phyloP scores from a whole-genome alignment of 148 eudicot genomes.

The Cornus kousa region DNA sequence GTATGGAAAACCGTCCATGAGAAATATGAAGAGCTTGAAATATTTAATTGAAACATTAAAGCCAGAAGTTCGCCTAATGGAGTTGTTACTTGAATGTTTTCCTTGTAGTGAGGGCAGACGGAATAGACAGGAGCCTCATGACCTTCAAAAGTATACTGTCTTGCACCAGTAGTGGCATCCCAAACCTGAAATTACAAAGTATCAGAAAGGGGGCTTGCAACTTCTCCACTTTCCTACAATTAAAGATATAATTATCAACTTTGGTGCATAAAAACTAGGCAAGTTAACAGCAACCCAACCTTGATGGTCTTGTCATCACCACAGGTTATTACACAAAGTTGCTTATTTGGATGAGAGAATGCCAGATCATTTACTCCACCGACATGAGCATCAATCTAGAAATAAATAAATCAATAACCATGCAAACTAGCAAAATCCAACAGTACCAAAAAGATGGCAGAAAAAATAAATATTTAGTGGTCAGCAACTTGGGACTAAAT shows the following conservation, averaged over 20 bases:
- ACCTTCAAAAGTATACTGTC: conserved; percentile 77
- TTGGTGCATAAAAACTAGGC: not conserved
- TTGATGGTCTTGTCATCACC: conserved; percentile 92
- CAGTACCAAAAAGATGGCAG: not conserved
- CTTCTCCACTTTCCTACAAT: not conserved
- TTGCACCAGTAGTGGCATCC: conserved; percentile 74
- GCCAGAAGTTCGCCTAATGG: not conserved
- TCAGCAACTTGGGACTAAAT: conserved; percentile 8
- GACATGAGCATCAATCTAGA: conserved; percentile 86
- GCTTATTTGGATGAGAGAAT: conserved; percentile 74
- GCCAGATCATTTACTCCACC: conserved; percentile 94
- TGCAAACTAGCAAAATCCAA: not conserved
- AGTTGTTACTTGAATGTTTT: conserved; percentile 57
- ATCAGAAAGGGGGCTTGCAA: not conserved
- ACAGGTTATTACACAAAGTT: conserved; percentile 81
- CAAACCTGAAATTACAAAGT: conserved; percentile 53
- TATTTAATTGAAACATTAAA: not conserved
- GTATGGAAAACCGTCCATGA: not conserved
- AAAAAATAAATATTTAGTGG: not conserved
- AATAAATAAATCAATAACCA: conserved; percentile 7
- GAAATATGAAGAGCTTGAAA: not conserved
- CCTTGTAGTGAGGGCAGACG: conserved; percentile 81
- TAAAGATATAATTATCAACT: not conserved
- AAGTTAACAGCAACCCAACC: conserved; percentile 30
- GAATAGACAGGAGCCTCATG: conserved; percentile 92